A percentile compares a stretch with the other conserved stretches of the same genome.
Evolutionary conservation across 2,329 filamentous ascomycete genomes (phyloP).

Genomic region (Diaporthe destruens): DNA sequence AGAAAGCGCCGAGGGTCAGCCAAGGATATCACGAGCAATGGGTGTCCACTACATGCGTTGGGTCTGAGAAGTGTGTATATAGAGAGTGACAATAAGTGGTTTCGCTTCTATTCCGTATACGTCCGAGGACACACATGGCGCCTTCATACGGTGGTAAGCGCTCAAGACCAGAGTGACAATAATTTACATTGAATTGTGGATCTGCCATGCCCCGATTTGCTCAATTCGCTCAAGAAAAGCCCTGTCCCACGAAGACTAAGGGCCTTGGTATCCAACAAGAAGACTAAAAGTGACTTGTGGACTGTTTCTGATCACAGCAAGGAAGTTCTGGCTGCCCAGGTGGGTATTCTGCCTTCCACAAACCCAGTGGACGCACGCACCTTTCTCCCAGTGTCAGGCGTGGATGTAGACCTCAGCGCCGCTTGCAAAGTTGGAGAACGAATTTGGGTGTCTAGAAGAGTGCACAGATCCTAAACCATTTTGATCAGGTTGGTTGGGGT

Average conservation of each 20-base stretch:
- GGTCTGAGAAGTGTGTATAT: not conserved
- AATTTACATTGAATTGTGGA: slow-evolving; percentile 1
- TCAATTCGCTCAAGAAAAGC: not conserved
- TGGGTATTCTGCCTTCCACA: not conserved
- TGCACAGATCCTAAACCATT: not conserved
- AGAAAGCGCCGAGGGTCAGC: not conserved
- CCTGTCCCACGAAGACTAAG: no score
- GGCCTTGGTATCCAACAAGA: no score
- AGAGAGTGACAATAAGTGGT: slow-evolving; percentile 7
- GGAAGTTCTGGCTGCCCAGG: not conserved
- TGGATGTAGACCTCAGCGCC: not conserved
- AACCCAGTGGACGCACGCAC: not conserved
- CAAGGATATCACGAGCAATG: not conserved
- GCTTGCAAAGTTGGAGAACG: not conserved
- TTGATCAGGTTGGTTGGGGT: not conserved
- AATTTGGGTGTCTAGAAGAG: not conserved
- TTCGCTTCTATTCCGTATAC: no score
- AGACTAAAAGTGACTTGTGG: not conserved
- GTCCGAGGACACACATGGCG: no score
- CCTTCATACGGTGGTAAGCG: no score
- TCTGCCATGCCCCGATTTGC: not conserved
- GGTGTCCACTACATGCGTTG: not conserved
- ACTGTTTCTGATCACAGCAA: not conserved
- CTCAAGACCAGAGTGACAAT: not conserved
- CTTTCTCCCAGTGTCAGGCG: not conserved